phyloP scores from a whole-genome alignment of 2,329 filamentous ascomycete species.

The Cladosporium velox region DNA sequence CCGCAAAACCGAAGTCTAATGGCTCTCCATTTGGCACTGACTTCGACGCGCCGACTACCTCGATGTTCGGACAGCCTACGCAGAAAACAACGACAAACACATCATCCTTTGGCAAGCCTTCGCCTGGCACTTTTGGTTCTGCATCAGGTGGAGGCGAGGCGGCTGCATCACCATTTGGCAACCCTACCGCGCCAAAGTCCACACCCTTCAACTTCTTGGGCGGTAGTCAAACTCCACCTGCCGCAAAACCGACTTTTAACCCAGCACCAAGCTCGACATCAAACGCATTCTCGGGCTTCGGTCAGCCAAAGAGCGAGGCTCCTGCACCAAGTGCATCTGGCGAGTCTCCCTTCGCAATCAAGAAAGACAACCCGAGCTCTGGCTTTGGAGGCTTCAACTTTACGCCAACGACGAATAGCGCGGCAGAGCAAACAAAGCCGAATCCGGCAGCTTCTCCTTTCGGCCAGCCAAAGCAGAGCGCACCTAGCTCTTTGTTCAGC shows the following conservation, averaged over 20 bases:
- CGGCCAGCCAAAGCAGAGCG: constrained; percentile 1
- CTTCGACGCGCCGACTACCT: constrained; percentile 7
- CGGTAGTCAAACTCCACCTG: neutral
- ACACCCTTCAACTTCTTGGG: constrained; percentile 14
- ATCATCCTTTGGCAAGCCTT: constrained; percentile 18
- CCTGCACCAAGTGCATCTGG: neutral
- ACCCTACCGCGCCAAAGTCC: constrained; percentile 1
- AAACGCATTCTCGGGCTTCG: neutral
- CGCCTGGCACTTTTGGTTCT: constrained; percentile 6
- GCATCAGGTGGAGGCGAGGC: neutral
- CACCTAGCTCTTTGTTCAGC: constrained; percentile 3
- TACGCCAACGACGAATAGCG: neutral
- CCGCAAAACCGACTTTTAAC: neutral
- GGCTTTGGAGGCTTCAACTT: constrained; percentile 11
- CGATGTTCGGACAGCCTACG: constrained; percentile 19
- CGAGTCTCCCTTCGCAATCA: constrained; percentile 13
- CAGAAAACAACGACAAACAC: constrained; percentile 2
- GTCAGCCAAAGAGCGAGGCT: neutral
- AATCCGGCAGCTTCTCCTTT: neutral
- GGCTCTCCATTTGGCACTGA: neutral
- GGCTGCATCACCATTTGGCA: constrained; percentile 6
- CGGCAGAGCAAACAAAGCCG: neutral
- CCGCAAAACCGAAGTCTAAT: neutral
- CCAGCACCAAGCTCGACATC: neutral
- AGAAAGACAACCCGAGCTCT: neutral